Percentiles rank a stretch among this genome's conserved stretches.
phyloP scores from a whole-genome alignment of 805 yeast species.

The Candida nitratophila region DNA sequence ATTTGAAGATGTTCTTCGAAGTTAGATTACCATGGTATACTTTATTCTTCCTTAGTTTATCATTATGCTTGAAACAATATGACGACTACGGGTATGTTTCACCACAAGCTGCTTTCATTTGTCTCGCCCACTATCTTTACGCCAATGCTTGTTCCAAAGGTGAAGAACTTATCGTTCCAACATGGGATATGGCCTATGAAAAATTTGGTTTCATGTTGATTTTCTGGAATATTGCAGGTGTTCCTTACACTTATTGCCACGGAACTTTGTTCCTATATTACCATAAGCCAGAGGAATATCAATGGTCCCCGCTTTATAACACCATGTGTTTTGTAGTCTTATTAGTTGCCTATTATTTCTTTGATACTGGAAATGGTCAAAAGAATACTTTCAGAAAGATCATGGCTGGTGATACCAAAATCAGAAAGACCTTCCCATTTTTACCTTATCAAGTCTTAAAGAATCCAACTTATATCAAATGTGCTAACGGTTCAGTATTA shows the following conservation, averaged over 20 bases:
- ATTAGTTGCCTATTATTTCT: conserved; percentile 76
- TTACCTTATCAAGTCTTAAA: conserved; percentile 77
- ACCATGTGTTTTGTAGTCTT: conserved; percentile 47
- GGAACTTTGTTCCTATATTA: conserved; percentile 77
- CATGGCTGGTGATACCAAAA: conserved; percentile 68
- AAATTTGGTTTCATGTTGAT: conserved; percentile 98
- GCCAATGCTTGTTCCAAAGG: conserved; percentile 98
- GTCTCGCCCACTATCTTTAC: conserved; percentile 87
- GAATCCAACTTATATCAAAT: conserved; percentile 78
- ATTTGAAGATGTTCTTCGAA: conserved; percentile 94
- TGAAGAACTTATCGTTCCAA: conserved; percentile 93
- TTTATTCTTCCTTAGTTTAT: conserved; percentile 67
- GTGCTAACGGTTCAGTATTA: conserved; percentile 78
- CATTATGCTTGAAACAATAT: conserved; percentile 70
- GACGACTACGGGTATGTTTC: conserved; percentile 76
- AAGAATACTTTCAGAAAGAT: conserved; percentile 85
- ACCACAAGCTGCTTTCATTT: conserved; percentile 64
- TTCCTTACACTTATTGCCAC: conserved; percentile 96
- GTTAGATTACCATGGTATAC: conserved; percentile 97
- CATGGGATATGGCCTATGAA: conserved; percentile 99
- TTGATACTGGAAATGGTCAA: conserved; percentile 93
- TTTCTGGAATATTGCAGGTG: conserved; percentile 99
- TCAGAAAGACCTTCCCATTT: conserved; percentile 89
- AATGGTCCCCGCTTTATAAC: conserved; percentile 61
- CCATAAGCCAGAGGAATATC: conserved; percentile 80